Base-by-base conservation (phyloP, 2,329 filamentous ascomycete species). In the Aspergillus vadensis region DNA sequence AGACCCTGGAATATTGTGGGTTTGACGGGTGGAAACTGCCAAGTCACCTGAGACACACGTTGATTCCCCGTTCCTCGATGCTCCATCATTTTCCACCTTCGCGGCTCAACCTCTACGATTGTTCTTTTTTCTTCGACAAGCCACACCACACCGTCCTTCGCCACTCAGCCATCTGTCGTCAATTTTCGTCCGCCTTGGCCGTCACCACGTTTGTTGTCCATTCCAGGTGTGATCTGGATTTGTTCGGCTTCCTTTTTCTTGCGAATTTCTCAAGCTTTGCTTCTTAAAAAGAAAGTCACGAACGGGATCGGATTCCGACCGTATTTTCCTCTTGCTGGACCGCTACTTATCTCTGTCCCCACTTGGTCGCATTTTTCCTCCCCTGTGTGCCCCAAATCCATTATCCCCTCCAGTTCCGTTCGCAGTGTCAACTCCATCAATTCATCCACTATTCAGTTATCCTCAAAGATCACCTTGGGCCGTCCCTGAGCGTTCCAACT, bases 41-140 rank as follows among this genome's bases (percentile, higher is more conserved):
- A 49, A 49, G 44, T 49, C 44, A 49, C 44, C 44, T 49, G 44
- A 49, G 44, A 48, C 23, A 48, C 44, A 49, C 44, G 44, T 49
- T 23, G 44, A 49, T 30, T 27, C 25, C 23, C 23, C 14, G 23
- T n/a, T 49, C 12, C 8, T 21, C 21, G 12, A 36, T 36, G 32
- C 32, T 36, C 44, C 21, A 49, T 30, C 44, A 27, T n/a, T 23
- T 21, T 21, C 44, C 23, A 49, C 23, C 44, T 15, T 49, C 44
- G 21, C 44, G 23, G 44, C 44, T 44, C 41, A 44, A 44, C 21
- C 41, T 44, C 41, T 14, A 44, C 41, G 41, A 44, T 44, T 19
- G 41, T 14, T 21, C 17, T 23, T 21, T 44, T 44, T 21, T 17
- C 25, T 14, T 15, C 15, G 23, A 49, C 25, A 49, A 49, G 44